Evolutionary conservation across 768 basidiomycete genomes (phyloP), one percentile per base, ranked within the genome.

Genomic region (Cystofilobasidium bisporidii): DNA sequence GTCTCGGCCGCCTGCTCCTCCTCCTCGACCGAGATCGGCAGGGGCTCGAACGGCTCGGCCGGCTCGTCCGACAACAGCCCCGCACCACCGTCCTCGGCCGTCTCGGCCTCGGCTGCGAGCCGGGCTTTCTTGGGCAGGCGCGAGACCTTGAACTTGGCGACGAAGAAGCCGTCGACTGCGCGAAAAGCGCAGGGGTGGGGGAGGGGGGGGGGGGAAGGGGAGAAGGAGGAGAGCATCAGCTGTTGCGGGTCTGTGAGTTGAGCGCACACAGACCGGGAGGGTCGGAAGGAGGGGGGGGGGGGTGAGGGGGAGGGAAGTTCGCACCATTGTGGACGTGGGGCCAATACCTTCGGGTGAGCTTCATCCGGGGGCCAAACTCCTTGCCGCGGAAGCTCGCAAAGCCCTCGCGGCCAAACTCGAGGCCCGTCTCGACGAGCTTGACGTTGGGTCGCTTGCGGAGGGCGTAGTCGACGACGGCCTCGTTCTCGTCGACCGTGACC

Each of bases 401-500:
- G 9, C 96, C 96, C 75, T 90, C 88, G 33, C 87, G 83, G 61
- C 96, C 96, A 75, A 99, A 99, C 74, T 86, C 86, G 48, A 99
- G 82, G 0, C 92, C 92, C 0, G 93, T 89, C 59, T 90, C 88
- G 53, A 98, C 91, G 55, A 99, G 85, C 77, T 86, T 89, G 69
- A 87, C 87, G 75, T 97, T 87, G 18, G 94, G 88, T 50, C 96
- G 85, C 77, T 99, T 98, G 69, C 87, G 85, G 61, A 99, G 83
- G 22, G 96, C 96, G 75, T 99, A 99, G 76, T 96, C 91, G 28
- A 99, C 92, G 18, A 98, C 94, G 1, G 91, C 85, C 78, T 99
- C 96, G 80, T 99, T 93, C 81, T 99, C 96, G 73, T 98, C 96
- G 12, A 97, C 89, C 6, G 88, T 96, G 64, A 99, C 91, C 6